Evolutionary conservation across 2,329 filamentous ascomycete species (phyloP).

Genomic region (Talaromyces sp.): DNA sequence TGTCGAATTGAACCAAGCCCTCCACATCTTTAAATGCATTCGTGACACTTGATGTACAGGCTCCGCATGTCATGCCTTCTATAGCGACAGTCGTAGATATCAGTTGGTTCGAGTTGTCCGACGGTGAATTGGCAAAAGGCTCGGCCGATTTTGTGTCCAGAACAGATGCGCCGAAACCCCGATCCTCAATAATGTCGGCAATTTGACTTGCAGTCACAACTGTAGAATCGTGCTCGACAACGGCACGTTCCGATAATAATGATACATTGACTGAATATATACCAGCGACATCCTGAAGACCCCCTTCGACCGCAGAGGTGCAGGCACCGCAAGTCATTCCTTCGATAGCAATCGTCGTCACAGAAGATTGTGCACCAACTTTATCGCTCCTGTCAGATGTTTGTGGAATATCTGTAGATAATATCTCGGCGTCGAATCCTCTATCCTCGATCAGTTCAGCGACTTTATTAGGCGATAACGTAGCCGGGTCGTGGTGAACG

Average conservation of each 20-base stretch:
- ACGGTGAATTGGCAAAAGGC: slow-evolving; percentile 30
- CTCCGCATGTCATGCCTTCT: slow-evolving; percentile 96
- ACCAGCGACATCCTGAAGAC: slow-evolving; percentile 70
- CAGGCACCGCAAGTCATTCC: slow-evolving; percentile 93
- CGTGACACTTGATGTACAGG: slow-evolving; percentile 90
- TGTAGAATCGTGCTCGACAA: slow-evolving; percentile 71
- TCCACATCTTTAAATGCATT: slow-evolving; percentile 72
- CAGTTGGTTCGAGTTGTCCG: slow-evolving; percentile 34
- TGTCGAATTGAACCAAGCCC: slow-evolving; percentile 85
- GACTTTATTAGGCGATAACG: slow-evolving; percentile 70
- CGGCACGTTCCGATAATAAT: slow-evolving; percentile 76
- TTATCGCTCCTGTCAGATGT: slow-evolving; percentile 29
- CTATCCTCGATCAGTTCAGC: slow-evolving; percentile 85
- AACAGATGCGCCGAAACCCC: slow-evolving; percentile 77
- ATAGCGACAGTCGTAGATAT: slow-evolving; percentile 82
- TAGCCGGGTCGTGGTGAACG: slow-evolving; percentile 76
- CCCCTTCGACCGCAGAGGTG: slow-evolving; percentile 78
- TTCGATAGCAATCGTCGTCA: slow-evolving; percentile 73
- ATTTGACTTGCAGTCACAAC: slow-evolving; percentile 53
- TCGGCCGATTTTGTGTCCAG: slow-evolving; percentile 57
- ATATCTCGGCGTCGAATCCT: slow-evolving; percentile 85
- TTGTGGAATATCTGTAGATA: slow-evolving; percentile 72
- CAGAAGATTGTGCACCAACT: slow-evolving; percentile 43
- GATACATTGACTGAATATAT: slow-evolving; percentile 78
- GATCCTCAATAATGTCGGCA: slow-evolving; percentile 59